Conservation (phyloP, 192 early-diverging fungal genomes). For the Ambispora gerdemannii region DNA sequence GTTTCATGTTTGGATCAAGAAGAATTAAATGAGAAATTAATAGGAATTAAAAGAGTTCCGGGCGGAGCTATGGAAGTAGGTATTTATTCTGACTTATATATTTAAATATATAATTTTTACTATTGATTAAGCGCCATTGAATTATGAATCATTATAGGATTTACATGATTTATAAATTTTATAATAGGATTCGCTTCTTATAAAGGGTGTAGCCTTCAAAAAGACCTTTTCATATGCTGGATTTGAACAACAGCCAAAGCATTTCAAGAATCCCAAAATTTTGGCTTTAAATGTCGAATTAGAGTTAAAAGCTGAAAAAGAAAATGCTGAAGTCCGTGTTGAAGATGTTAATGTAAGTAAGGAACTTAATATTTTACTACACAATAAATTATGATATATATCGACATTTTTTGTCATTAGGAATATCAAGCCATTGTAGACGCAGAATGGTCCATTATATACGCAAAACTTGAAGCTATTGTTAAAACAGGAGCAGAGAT, state of each 20-base stretch:
- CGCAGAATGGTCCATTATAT: constrained; percentile 99
- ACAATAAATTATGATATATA: no score
- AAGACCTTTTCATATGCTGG: constrained; percentile 99
- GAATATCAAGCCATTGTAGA: constrained; percentile 99
- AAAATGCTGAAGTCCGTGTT: constrained; percentile 98
- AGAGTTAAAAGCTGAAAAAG: constrained; percentile 98
- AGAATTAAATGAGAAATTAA: constrained; percentile 92
- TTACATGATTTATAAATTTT: not conserved
- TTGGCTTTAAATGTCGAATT: constrained; percentile 95
- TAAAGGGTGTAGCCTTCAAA: constrained; percentile 98
- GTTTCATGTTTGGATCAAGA: constrained; percentile 95
- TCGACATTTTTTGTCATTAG: constrained; percentile 35
- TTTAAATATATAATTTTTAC: not conserved
- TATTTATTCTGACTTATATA: not conserved
- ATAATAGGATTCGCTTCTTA: constrained; percentile 78
- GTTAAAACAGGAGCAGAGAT: constrained; percentile 94
- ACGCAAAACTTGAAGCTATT: constrained; percentile 96
- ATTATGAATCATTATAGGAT: not conserved
- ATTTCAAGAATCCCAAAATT: constrained; percentile 86
- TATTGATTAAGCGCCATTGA: not conserved
- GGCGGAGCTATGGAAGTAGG: constrained; percentile 90
- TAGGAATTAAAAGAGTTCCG: constrained; percentile 97
- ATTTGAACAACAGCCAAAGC: constrained; percentile 99
- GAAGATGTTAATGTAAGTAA: constrained; percentile 69
- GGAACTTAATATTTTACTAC: constrained; percentile 3